Percentiles rank a stretch among this genome's conserved stretches.
These are phyloP conservation scores for Pezicula radicicola DNA, from an alignment of 2,329 filamentous ascomycete genomes.

Conservation along the genomic window DNA sequence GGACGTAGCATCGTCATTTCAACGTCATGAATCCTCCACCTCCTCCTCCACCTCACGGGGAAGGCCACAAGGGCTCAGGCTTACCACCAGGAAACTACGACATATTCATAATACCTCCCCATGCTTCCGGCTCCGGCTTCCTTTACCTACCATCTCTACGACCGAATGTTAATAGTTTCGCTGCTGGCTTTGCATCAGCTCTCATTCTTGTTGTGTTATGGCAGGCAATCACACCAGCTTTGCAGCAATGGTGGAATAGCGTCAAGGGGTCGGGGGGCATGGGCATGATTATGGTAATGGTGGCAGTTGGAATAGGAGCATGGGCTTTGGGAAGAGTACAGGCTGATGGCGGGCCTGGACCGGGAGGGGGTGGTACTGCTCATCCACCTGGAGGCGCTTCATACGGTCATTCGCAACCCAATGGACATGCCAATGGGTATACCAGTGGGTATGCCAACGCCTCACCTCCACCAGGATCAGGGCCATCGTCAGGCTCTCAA, in stretches of 20 bases:
- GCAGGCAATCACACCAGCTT: slow-evolving; percentile 68
- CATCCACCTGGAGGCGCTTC: slow-evolving; percentile 11
- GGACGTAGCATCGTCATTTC: not conserved
- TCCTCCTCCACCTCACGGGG: slow-evolving; percentile 83
- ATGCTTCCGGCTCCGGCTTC: slow-evolving; percentile 85
- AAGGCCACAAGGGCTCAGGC: slow-evolving; percentile 65
- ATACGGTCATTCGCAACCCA: slow-evolving; percentile 14
- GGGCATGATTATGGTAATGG: slow-evolving; percentile 68
- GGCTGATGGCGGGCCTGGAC: slow-evolving; percentile 39
- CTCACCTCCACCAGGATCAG: slow-evolving; percentile 13
- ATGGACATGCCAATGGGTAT: slow-evolving; percentile 20
- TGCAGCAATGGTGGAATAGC: slow-evolving; percentile 69
- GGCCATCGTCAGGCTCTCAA: slow-evolving; percentile 23
- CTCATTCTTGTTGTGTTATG: slow-evolving; percentile 71
- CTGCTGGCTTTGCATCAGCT: slow-evolving; percentile 79
- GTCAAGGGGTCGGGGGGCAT: slow-evolving; percentile 70
- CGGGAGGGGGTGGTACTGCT: slow-evolving; percentile 22
- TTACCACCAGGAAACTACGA: slow-evolving; percentile 91
- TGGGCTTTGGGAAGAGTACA: slow-evolving; percentile 74
- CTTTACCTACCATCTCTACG: slow-evolving; percentile 89
- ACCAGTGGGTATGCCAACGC: slow-evolving; percentile 19
- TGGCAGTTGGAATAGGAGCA: slow-evolving; percentile 71
- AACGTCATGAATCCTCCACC: slow-evolving; percentile 48
- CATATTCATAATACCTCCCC: slow-evolving; percentile 93
- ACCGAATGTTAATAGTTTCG: slow-evolving; percentile 85